These are phyloP conservation scores for Blakeslea trispora DNA, from an alignment of 371 early-diverging fungal genomes.

Conservation along the genomic window DNA sequence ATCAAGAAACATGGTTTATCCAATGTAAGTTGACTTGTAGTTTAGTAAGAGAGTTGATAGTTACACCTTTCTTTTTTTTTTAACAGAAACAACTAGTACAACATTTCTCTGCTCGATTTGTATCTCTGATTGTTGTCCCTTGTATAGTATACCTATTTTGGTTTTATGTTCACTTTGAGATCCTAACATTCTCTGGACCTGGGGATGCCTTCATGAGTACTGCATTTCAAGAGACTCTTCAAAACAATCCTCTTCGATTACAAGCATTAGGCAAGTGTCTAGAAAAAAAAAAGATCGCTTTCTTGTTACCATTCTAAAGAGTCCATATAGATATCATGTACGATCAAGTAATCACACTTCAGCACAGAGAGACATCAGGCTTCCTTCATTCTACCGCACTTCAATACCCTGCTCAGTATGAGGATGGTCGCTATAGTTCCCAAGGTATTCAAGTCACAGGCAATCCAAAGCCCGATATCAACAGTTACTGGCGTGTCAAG, in stretches of 20 bases:
- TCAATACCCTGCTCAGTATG: constrained; percentile 84
- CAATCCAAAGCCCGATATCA: constrained; percentile 56
- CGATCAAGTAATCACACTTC: constrained; percentile 70
- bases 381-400: constrained; percentile 80
- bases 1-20: constrained; percentile 50
- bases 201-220: constrained; percentile 93
- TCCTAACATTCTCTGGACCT: constrained; percentile 76
- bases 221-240: constrained; percentile 70
- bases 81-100: constrained; percentile 54
- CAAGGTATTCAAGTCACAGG: constrained; percentile 88
- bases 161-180: constrained; percentile 89
- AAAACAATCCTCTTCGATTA: constrained; percentile 1
- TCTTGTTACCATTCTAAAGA: no score
- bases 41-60: constrained; percentile 17
- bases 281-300: no score
- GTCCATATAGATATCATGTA: constrained; percentile 73
- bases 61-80: neutral
- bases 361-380: constrained; percentile 64
- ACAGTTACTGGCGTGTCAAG: constrained; percentile 81
- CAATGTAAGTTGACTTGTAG: constrained; percentile 61
- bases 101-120: constrained; percentile 68
- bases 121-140: constrained; percentile 86
- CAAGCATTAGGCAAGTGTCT: constrained; percentile 11
- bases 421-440: constrained; percentile 82
- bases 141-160: constrained; percentile 74